Base-by-base conservation (phyloP, 176 grass and related monocot genomes). In the Phragmites australis region DNA sequence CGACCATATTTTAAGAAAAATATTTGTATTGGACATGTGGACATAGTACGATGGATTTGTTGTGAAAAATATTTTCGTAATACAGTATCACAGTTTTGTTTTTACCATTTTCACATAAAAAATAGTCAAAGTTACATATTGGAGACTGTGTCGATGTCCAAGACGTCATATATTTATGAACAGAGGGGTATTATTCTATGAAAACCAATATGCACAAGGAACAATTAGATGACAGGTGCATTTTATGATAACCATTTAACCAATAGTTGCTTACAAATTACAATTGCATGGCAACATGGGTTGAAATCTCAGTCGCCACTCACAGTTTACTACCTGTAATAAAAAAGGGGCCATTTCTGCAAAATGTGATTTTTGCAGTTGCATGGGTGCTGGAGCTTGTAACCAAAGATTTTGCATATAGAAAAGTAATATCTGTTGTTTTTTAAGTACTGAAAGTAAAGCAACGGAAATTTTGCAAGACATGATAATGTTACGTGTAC, bases 211-310 rank as follows among this genome's bases (percentile, higher is more conserved):
- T 0, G 6, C 5, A 30, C 3, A 70, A 63, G 61, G 46, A 40
- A 63, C 2, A 87, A 53, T 37, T 66, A 56, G 18, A 78, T 19
- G 43, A 32, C 9, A 50, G 11, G 9, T 61, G 45, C 54, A 78
- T 54, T 64, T 88, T 41, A 65, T 4, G 41, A 41, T n/a, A n/a
- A n/a, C n/a, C n/a, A n/a, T n/a, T n/a, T 42, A 79, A 40, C 27
- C 44, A 49, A 60, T 23, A 68, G 27, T 18, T 75, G 25, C 40
- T 75, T 50, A 62, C 60, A 75, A 11, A 21, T 60, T 19, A 39
- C 45, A 51, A 32, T 45, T 41, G 48, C 21, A 59, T 47, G 49
- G 17, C 57, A 80, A 52, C 44, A 14, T 68, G 3, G 11, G 15
- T 68, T 69, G 44, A 67, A 66, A 50, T 52, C 19, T 59, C 34